phyloP scores from a whole-genome alignment of 257 asterid species.

The Fraxinus anomala region DNA sequence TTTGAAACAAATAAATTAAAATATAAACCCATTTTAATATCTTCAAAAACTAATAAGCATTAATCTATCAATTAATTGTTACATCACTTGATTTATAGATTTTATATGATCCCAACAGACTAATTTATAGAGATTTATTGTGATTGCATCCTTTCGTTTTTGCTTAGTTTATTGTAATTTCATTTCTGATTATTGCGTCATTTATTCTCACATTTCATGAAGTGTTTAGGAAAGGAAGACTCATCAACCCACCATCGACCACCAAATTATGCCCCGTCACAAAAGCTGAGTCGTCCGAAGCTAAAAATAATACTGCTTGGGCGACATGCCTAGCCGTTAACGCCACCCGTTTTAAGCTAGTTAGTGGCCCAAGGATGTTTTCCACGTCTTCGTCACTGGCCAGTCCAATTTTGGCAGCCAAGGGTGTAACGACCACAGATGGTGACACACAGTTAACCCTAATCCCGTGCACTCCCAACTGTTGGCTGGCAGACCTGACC shows the following conservation, averaged over 20 bases:
- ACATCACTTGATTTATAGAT: too few relatives aligned
- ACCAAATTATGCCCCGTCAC: slow-evolving; percentile 37
- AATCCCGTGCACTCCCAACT: slow-evolving; percentile 39
- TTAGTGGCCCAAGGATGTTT: background rate
- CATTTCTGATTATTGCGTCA: too few relatives aligned
- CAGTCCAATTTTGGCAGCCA: background rate
- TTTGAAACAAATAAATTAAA: too few relatives aligned
- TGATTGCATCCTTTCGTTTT: too few relatives aligned
- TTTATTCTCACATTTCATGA: background rate
- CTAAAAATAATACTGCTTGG: slow-evolving; percentile 35
- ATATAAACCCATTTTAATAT: too few relatives aligned
- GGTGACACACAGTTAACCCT: slow-evolving; percentile 27
- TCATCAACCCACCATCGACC: slow-evolving; percentile 39
- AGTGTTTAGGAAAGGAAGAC: background rate
- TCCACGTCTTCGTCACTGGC: background rate
- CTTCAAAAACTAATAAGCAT: too few relatives aligned
- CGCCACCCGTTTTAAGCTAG: slow-evolving; percentile 33
- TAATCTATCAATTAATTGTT: too few relatives aligned
- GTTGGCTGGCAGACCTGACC: slow-evolving; percentile 34
- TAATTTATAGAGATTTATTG: too few relatives aligned
- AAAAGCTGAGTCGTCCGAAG: slow-evolving; percentile 37
- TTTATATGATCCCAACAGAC: too few relatives aligned
- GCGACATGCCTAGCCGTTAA: slow-evolving; percentile 33
- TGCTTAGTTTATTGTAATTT: too few relatives aligned
- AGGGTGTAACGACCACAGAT: slow-evolving; percentile 31